Base-by-base conservation (phyloP, 129 eudicot genomes). In the Gnaphalium uliginosum region DNA sequence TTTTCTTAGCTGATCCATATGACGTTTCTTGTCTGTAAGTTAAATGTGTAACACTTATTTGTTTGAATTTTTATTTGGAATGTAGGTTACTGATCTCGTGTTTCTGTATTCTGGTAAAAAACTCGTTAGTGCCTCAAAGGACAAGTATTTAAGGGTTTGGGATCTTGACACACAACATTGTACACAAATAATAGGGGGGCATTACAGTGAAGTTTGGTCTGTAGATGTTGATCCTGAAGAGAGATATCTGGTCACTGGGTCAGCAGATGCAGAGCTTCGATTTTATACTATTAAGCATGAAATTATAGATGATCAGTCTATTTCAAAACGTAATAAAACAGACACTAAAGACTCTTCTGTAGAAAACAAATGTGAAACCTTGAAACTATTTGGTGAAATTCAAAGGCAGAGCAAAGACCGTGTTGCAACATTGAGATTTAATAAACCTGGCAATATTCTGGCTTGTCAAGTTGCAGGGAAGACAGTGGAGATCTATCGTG, bases 201-300 rank as follows among this genome's bases (percentile, higher is more conserved):
- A 94, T 86, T 96, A 91, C 84, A 94, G 92, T 80, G 99, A 94
- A 89, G 81, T 94, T 27, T 94, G 99, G 99, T 94, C 99, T 8
- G 70, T 94, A 29, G 97, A 89, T 84, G 78, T 78, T 54, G 93
- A 91, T 72, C 87, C 91, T 29, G 84, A 82, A 66, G 85, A 94
- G 82, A 91, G 89, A 68, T 94, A 87, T 79, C 73, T 94, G 71
- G 99, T 91, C 62, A 79, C 97, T 27, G 99, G 99, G 46, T 94
- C 99, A 30, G 96, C 91, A 8, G 99, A 94, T 68, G 84, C 84
- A 0, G 99, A 87, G 81, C 94, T 94, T 8, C 76, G 99, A 19
- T 89, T 91, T 79, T 94, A 89, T 73, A 76, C 81, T 43, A 76
- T 91, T 57, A 84, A 87, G 39, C 81, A 83, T 37, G 96, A 90